Evolutionary conservation across 495 filamentous ascomycete genomes (phyloP), one percentile per base, ranked within the genome.

Genomic region (Schizothecium vesticola): DNA sequence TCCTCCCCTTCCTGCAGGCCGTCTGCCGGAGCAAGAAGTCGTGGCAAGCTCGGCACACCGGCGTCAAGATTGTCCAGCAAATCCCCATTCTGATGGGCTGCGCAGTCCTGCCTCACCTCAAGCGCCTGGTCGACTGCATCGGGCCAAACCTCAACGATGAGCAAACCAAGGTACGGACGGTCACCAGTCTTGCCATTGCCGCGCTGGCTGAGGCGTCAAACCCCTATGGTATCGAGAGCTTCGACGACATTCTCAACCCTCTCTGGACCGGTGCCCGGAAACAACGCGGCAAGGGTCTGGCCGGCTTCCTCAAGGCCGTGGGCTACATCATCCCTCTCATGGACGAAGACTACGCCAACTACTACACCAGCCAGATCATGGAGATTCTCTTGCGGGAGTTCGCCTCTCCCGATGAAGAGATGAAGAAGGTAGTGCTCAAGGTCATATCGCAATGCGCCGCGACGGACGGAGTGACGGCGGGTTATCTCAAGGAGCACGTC

Each of bases 71-170:
- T 71, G 90, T 98, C 26, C 96, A 99, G 74, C 96, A 99, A 78
- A 97, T 99, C 72, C 94, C 96, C n/a, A 99, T 99, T 74, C 80
- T 98, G 16, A 97, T 99, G 94, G 96, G 96, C 33, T 98, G 95
- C 76, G 96, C 96, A 29, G 93, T 98, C 69, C 84, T 99, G 28
- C 96, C 95, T 36, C 94, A 99, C 76, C 86, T 99, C 60, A 97
- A 97, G 76, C 94, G 92, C 8, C 83, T 99, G 26, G 96, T 99
- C 21, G 96, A 98, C 69, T 97, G 94, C 79, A 97, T 99, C 75
- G 92, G 89, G 10, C 92, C 93, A 67, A 97, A 96, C 76, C 85
- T 99, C 19, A 96, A 94, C 73, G 96, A 99, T 76, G 96, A 99
- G 72, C 95, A 98, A 79, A 92, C 93, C 59, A 98, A 98, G 80